Evolutionary conservation across 2,329 filamentous ascomycete species (phyloP).

Genomic region (Monosporascus sp.): DNA sequence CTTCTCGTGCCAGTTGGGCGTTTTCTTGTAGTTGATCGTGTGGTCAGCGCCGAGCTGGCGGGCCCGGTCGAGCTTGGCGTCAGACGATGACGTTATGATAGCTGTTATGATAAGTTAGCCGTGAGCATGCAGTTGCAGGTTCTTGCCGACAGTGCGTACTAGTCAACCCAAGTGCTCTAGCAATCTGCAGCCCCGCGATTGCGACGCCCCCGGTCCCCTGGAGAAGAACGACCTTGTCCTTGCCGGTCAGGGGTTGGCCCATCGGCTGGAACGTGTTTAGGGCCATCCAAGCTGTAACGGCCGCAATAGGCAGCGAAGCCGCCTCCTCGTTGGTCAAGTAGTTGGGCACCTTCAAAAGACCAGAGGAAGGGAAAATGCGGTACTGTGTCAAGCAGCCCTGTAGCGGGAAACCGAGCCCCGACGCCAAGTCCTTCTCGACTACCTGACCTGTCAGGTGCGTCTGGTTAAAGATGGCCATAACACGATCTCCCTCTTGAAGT

Average conservation of each 20-base stretch:
- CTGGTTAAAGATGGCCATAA: conserved; percentile 60
- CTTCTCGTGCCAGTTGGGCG: conserved; percentile 43
- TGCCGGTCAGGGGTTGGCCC: conserved; percentile 40
- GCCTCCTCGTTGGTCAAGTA: conserved; percentile 57
- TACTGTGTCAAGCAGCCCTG: conserved; percentile 54
- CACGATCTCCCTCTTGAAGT: conserved; percentile 56
- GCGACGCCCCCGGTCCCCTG: conserved; percentile 52
- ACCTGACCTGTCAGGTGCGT: conserved; percentile 54
- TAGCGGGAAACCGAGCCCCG: conserved; percentile 56
- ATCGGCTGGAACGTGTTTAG: conserved; percentile 55
- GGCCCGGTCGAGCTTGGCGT: conserved; percentile 43
- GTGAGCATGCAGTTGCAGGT: background rate
- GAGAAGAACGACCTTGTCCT: conserved; percentile 40
- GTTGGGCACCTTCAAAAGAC: conserved; percentile 49
- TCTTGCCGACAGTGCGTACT: conserved; percentile 24
- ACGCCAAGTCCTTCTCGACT: conserved; percentile 45
- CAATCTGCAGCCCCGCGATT: conserved; percentile 47
- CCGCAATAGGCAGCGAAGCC: conserved; percentile 53
- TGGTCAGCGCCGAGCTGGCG: conserved; percentile 45
- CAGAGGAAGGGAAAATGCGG: conserved; percentile 51
- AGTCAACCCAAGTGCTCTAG: conserved; percentile 43
- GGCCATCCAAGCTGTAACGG: conserved; percentile 60
- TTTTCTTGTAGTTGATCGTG: conserved; percentile 48
- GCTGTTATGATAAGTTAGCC: conserved; percentile 1
- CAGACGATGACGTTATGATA: conserved; percentile 32